Evolutionary conservation across 306 rosid genomes (phyloP), one percentile per base, ranked within the genome.

Genomic region (Malus orientalis): DNA sequence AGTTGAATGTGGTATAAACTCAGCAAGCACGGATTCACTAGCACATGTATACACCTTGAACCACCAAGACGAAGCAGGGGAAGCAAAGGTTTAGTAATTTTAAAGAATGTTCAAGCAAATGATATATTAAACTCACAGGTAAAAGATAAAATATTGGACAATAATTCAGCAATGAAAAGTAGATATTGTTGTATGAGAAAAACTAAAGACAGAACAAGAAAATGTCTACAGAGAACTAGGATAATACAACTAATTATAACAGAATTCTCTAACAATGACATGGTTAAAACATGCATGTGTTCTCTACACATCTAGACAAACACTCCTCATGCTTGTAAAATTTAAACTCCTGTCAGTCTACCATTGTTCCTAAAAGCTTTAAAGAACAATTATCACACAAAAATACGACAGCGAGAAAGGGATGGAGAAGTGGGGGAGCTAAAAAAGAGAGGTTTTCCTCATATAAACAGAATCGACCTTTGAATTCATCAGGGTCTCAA

Each of bases 1-100:
- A 38, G 90, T 86, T 5, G 97, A 84, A 30, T 82, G 70, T 32
- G 96, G 96, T 49, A 90, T 79, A 80, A 76, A 86, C 86, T 88
- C 63, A 18, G 92, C 70, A 57, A 95, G 77, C 79, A 81, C 91
- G 54, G 89, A 89, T 85, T 88, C 98, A 81, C 80, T 85, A 47
- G 54, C 81, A 84, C 93, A 89, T 12, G 98, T 95, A 74, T 90
- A 92, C 22, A 95, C 97, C 98, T 93, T 76, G 83, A 85, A 71
- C 74, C 70, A 61, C 49, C 76, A 51, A 63, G 29, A 61, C 44
- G 5, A 60, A 40, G 69, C 22, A 38, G 15, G 63, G 54, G 25
- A 54, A 58, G 67, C 58, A 12, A 22, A 53, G 33, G 23, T 69
- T 79, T 67, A 72, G 55, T 58, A 45, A 72, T 19, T 40, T 23